Evolutionary conservation across 805 yeast species (phyloP).

Genomic region (Sporopachydermia lactativora): DNA sequence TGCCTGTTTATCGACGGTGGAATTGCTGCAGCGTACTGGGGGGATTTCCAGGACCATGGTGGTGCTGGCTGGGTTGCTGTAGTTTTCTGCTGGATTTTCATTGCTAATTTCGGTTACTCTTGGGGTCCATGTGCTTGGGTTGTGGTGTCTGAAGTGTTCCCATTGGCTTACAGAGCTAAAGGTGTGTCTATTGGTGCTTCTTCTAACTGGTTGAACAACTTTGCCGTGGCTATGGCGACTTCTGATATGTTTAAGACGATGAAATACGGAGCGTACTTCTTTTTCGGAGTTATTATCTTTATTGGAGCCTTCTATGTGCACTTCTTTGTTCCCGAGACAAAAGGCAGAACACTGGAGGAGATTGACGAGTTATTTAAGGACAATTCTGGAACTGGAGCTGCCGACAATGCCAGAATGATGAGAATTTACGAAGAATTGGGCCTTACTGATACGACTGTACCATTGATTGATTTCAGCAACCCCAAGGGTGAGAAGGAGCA

Average conservation of each 20-base stretch:
- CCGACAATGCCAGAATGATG: slow-evolving; percentile 13
- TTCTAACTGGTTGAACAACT: slow-evolving; percentile 70
- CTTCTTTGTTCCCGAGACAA: slow-evolving; percentile 36
- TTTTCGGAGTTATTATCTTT: slow-evolving; percentile 30
- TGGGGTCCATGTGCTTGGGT: slow-evolving; percentile 83
- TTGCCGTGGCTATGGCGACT: slow-evolving; percentile 61
- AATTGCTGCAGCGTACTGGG: slow-evolving; percentile 20
- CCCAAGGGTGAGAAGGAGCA: background rate
- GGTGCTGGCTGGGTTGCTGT: slow-evolving; percentile 31
- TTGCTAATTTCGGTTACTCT: slow-evolving; percentile 64
- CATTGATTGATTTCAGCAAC: background rate
- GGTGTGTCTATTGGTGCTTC: slow-evolving; percentile 61
- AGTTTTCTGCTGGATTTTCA: slow-evolving; percentile 43
- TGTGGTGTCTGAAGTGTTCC: slow-evolving; percentile 44
- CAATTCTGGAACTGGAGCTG: slow-evolving; percentile 6
- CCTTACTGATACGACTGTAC: slow-evolving; percentile 4
- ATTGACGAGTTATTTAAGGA: slow-evolving; percentile 34
- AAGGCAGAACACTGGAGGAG: slow-evolving; percentile 36
- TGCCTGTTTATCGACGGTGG: slow-evolving; percentile 48
- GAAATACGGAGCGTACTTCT: slow-evolving; percentile 20
- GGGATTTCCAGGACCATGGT: slow-evolving; percentile 3
- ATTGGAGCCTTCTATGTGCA: slow-evolving; percentile 32
- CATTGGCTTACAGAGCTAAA: slow-evolving; percentile 61
- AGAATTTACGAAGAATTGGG: slow-evolving; percentile 12
- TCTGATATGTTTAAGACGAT: slow-evolving; percentile 14